Base-by-base conservation (phyloP, 305 asterid genomes). In the Fraxinus ornus region DNA sequence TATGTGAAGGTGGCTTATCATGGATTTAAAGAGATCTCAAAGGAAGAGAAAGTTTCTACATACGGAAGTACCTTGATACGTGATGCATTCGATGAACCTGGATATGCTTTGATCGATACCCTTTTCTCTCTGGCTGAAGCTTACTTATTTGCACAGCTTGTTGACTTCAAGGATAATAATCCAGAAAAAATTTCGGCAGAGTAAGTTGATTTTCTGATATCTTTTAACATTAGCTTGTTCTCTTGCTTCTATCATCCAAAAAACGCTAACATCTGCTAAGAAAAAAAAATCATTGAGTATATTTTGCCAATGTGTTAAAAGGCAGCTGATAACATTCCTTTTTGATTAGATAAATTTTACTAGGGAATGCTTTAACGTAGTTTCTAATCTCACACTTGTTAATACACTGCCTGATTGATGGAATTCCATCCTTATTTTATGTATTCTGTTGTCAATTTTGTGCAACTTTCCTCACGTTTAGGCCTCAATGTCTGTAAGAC, bases 1-100 rank as follows among this genome's bases (percentile, higher is more conserved):
- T 96, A 94, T 83, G 99, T 94, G 37, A 96, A 96, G 88, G 97
- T 96, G 85, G 98, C 98, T 76, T 94, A 93, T 87, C 99, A 94
- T 91, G 98, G 98, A 84, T 94, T 93, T 81, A 88, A 83, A 84
- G 98, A 93, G 87, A 83, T 96, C 88, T 90, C 94, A 1, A 96
- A 96, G 89, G 98, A 96, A 88, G 97, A 92, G 30, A 96, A 94
- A 91, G 97, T 90, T 55, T 90, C 95, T 70, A 84, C 95, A 17
- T 96, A 96, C 72, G 98, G 98, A 49, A 94, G 86, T 87, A 89
- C 91, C 84, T 88, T 96, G 86, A 86, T 89, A 78, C 95, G 97
- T 60, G 97, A 96, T 82, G 84, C 99, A 83, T 96, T 94, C 87
- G 98, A 96, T 86, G 98, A 92, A 84, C 99, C 98, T 79, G 98